Percentiles rank a stretch among this genome's conserved stretches.
These are phyloP conservation scores for Zygnema cylindricum DNA, from an alignment of 139 green algal genomes.

Conservation along the genomic window DNA sequence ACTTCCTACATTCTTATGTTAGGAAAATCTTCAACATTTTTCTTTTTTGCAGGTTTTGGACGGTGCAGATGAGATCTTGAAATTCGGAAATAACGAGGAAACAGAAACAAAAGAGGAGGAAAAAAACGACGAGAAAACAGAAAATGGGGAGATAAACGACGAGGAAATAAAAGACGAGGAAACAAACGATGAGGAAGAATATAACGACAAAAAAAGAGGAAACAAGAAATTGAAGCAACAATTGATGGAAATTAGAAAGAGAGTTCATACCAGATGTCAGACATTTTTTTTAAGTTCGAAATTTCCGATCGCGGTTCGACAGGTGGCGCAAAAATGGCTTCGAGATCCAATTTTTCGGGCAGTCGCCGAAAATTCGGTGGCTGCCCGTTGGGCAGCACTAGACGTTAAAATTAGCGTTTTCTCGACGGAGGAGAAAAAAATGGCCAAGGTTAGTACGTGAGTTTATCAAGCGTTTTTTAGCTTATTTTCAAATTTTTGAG, in stretches of 20 bases:
- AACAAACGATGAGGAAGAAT: too few relatives aligned
- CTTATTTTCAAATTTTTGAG: too few relatives aligned
- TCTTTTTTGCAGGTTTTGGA: constrained; percentile 22
- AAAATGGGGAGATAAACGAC: too few relatives aligned
- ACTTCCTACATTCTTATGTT: not conserved
- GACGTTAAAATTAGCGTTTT: constrained; percentile 5
- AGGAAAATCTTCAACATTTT: not conserved
- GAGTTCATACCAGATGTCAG: not conserved
- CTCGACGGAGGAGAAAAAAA: not conserved
- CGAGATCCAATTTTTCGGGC: constrained; percentile 6
- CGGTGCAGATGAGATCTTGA: not conserved
- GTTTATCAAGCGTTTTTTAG: too few relatives aligned
- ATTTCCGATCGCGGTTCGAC: not conserved
- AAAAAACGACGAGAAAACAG: too few relatives aligned
- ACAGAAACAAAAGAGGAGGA: too few relatives aligned
- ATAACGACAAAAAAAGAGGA: too few relatives aligned
- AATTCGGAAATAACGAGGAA: too few relatives aligned
- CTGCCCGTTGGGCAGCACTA: not conserved
- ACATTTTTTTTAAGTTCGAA: not conserved
- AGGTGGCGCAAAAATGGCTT: constrained; percentile 9
- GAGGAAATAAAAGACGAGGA: too few relatives aligned
- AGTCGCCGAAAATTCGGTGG: not conserved
- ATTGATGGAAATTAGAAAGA: not conserved
- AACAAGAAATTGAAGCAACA: too few relatives aligned
- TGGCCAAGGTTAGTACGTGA: not conserved